phyloP scores from a whole-genome alignment of 2,329 filamentous ascomycete species.

The Sphaceloma murrayae region DNA sequence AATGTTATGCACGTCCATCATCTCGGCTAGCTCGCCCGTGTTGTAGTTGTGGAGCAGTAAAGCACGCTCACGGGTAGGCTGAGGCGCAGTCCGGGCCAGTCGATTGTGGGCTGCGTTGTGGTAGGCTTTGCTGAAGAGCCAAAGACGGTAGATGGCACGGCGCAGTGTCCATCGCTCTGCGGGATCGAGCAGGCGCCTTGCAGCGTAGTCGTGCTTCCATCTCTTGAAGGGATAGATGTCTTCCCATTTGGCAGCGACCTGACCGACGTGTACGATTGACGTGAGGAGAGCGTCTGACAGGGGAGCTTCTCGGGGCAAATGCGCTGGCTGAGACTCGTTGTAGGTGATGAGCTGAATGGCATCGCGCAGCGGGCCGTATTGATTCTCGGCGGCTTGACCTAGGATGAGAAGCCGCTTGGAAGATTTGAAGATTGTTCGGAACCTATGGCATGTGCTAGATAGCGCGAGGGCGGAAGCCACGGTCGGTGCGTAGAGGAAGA shows the following conservation, averaged over 20 bases:
- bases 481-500: slow-evolving; percentile 45
- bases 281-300: slow-evolving; percentile 47
- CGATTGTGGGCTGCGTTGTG: slow-evolving; percentile 45
- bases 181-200: slow-evolving; percentile 43
- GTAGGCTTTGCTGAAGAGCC: slow-evolving; percentile 52
- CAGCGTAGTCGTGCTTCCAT: slow-evolving; percentile 49
- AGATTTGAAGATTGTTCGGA: slow-evolving; percentile 43
- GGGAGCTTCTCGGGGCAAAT: slow-evolving; percentile 43
- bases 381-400: slow-evolving; percentile 42
- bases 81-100: slow-evolving; percentile 39
- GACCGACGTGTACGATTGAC: slow-evolving; percentile 46
- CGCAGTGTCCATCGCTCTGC: slow-evolving; percentile 44
- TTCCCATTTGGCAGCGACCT: slow-evolving; percentile 48
- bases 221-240: slow-evolving; percentile 55
- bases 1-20: slow-evolving; percentile 49
- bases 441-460: slow-evolving; percentile 45
- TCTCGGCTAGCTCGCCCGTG: slow-evolving; percentile 47
- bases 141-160: slow-evolving; percentile 50
- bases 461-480: slow-evolving; percentile 47
- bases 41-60: slow-evolving; percentile 51
- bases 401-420: slow-evolving; percentile 48
- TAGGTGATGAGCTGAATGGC: slow-evolving; percentile 52
- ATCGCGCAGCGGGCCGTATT: slow-evolving; percentile 51
- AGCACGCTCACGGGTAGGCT: slow-evolving; percentile 43
- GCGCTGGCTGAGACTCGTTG: slow-evolving; percentile 50